Percentiles rank a stretch among this genome's conserved stretches.
Evolutionary conservation across 257 asterid genomes (phyloP).

Genomic region (Salvia miltiorrhiza): DNA sequence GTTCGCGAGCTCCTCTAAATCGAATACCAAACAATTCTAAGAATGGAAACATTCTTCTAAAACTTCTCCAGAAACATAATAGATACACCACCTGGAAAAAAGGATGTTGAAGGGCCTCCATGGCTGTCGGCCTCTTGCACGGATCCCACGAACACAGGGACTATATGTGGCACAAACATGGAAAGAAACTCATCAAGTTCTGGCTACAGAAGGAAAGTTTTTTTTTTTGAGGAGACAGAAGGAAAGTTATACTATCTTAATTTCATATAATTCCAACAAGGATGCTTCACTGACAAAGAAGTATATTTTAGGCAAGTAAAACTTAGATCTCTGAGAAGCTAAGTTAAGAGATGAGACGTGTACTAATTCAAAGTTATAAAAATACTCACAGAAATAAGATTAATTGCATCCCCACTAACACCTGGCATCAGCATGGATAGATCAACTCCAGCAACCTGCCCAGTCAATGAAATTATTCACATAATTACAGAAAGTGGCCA

Average conservation of each 20-base stretch:
- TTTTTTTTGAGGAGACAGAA: too few species aligned
- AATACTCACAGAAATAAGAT: conserved; percentile 51
- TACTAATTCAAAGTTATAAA: background rate
- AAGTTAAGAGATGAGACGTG: background rate
- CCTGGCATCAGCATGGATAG: conserved; percentile 63
- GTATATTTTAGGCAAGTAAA: background rate
- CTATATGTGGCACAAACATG: conserved; percentile 25
- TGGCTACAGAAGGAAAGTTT: background rate
- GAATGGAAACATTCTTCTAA: background rate
- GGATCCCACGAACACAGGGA: conserved; percentile 77
- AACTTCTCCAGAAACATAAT: background rate
- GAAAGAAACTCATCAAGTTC: background rate
- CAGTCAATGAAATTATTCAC: background rate
- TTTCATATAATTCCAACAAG: background rate
- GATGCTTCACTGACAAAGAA: background rate
- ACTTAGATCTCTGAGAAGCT: background rate
- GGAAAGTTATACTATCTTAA: background rate
- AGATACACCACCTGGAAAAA: conserved; percentile 52
- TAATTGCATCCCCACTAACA: conserved; percentile 72
- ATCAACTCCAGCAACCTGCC: conserved; percentile 51
- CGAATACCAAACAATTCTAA: background rate
- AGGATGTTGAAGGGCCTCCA: conserved; percentile 64
- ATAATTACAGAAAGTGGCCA: background rate
- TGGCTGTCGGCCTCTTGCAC: conserved; percentile 67
- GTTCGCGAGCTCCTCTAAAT: background rate